These are phyloP conservation scores for Baeospora myosura DNA, from an alignment of 1,284 basidiomycete species.

Conservation along the genomic window DNA sequence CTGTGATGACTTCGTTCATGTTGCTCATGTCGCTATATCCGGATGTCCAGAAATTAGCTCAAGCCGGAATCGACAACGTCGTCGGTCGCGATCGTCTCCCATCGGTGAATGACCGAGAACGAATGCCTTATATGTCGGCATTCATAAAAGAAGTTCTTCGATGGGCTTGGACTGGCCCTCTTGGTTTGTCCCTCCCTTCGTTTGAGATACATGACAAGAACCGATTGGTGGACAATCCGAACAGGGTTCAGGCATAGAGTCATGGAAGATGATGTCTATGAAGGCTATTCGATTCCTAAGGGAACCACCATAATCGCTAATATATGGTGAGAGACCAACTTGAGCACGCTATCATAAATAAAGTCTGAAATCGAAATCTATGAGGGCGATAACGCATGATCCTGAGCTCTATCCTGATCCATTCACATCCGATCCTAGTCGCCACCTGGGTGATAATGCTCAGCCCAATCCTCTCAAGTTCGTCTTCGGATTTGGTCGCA, in stretches of 20 bases:
- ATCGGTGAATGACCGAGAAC: conserved; percentile 28
- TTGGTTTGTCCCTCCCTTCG: conserved; percentile 26
- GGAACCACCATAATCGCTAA: conserved; percentile 37
- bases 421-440: conserved; percentile 18
- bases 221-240: not conserved
- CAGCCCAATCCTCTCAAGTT: conserved; percentile 14
- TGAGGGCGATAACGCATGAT: conserved; percentile 21
- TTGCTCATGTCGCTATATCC: conserved; percentile 47
- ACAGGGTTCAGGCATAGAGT: conserved; percentile 37
- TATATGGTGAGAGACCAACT: conserved; percentile 28
- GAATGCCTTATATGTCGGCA: conserved; percentile 41
- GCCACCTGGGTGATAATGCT: conserved; percentile 14
- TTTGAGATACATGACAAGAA: not conserved
- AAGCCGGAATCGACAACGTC: conserved; percentile 36
- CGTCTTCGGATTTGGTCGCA: conserved; percentile 18
- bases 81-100: conserved; percentile 33
- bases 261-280: conserved; percentile 34
- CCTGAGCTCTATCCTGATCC: conserved; percentile 17
- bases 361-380: no score
- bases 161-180: conserved; percentile 40
- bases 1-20: conserved; percentile 37
- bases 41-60: conserved; percentile 32
- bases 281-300: conserved; percentile 35
- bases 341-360: not conserved
- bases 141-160: conserved; percentile 45